phyloP scores from a whole-genome alignment of 2,329 filamentous ascomycete species.

The Lasiodiplodia sp. region DNA sequence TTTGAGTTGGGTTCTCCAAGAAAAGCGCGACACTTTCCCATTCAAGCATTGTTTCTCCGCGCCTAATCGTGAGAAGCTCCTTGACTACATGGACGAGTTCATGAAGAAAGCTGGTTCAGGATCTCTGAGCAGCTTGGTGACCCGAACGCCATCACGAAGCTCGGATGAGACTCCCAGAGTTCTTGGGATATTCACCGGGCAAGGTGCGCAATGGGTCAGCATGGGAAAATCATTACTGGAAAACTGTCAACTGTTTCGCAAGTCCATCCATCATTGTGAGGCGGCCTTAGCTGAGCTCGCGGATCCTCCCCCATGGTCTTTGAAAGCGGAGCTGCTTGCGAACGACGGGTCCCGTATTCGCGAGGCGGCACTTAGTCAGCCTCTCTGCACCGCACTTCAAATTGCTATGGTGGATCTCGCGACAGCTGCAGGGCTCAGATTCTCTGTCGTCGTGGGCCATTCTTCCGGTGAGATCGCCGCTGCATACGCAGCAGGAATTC shows the following conservation, averaged over 20 bases:
- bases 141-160: background rate
- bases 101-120: background rate
- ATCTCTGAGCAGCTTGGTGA: background rate
- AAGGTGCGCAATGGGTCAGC: slow-evolving; percentile 51
- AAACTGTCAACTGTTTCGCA: slow-evolving; percentile 33
- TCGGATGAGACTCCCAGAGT: slow-evolving; percentile 30
- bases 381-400: slow-evolving; percentile 49
- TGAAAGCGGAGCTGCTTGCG: slow-evolving; percentile 33
- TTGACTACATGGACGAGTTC: slow-evolving; percentile 12
- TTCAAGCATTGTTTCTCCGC: slow-evolving; percentile 23
- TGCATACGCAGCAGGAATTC: slow-evolving; percentile 42
- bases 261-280: slow-evolving; percentile 39
- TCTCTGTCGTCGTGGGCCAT: slow-evolving; percentile 48
- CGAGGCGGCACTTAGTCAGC: slow-evolving; percentile 39
- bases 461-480: slow-evolving; percentile 52
- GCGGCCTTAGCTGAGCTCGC: slow-evolving; percentile 26
- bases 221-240: slow-evolving; percentile 51
- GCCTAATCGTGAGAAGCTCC: background rate
- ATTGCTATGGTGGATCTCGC: slow-evolving; percentile 43
- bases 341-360: slow-evolving; percentile 23
- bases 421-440: background rate
- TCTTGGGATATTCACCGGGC: slow-evolving; percentile 52
- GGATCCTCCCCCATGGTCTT: slow-evolving; percentile 31
- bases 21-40: slow-evolving; percentile 31
- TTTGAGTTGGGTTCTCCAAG: slow-evolving; percentile 33